Conservation (phyloP, 805 yeast genomes). For the Suhomyces pyralidae region DNA sequence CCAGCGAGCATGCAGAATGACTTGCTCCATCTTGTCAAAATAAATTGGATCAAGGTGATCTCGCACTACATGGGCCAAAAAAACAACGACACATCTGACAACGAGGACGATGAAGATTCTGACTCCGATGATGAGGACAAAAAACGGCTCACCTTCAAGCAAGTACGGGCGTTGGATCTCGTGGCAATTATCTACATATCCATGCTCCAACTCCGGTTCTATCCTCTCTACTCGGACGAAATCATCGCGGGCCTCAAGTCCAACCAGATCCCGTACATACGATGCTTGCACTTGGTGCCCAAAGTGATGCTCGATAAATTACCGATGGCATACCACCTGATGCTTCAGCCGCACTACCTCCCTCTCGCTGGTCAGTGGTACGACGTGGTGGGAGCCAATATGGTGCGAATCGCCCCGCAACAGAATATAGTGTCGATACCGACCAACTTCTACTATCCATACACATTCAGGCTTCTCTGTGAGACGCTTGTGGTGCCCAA, state of each 20-base stretch:
- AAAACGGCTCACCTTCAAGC: not conserved
- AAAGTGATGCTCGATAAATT: slow-evolving; percentile 29
- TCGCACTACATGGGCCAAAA: not conserved
- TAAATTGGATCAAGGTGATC: slow-evolving; percentile 30
- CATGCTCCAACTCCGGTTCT: slow-evolving; percentile 40
- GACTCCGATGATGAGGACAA: not conserved
- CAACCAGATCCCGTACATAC: slow-evolving; percentile 50
- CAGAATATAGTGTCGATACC: slow-evolving; percentile 7
- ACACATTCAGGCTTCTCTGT: slow-evolving; percentile 37
- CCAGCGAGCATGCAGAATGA: slow-evolving; percentile 8
- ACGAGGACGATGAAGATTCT: not conserved
- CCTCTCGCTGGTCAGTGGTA: slow-evolving; percentile 41
- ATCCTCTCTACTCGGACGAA: slow-evolving; percentile 52
- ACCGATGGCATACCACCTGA: slow-evolving; percentile 34
- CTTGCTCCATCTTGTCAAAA: slow-evolving; percentile 24
- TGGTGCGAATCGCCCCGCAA: not conserved
- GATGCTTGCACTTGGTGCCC: slow-evolving; percentile 41
- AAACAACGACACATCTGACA: not conserved
- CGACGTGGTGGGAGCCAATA: slow-evolving; percentile 14
- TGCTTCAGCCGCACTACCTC: slow-evolving; percentile 37
- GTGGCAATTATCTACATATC: slow-evolving; percentile 49
- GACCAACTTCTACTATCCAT: slow-evolving; percentile 31
- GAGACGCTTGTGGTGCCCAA: slow-evolving; percentile 45
- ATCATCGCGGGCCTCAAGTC: slow-evolving; percentile 39
- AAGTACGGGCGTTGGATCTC: slow-evolving; percentile 27